Evolutionary conservation across 2,329 filamentous ascomycete genomes (phyloP).

Genomic region (Venturia asperata): DNA sequence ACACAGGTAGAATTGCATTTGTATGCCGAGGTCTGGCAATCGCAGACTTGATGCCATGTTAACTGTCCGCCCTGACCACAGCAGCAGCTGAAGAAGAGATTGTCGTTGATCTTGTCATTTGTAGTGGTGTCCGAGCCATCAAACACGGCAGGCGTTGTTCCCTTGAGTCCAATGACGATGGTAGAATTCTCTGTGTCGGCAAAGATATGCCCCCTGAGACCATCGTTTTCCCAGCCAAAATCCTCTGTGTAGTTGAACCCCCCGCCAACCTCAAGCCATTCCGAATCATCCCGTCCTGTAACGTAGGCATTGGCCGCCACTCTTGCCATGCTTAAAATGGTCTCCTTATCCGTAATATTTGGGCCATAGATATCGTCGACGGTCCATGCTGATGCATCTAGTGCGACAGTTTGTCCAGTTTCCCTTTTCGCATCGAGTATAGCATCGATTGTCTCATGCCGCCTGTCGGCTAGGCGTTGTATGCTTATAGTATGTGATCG

Average conservation of each 20-base stretch:
- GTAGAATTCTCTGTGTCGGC: constrained; percentile 79
- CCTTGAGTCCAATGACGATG: constrained; percentile 86
- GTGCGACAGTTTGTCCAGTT: constrained; percentile 58
- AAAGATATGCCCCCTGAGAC: constrained; percentile 86
- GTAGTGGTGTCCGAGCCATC: constrained; percentile 96
- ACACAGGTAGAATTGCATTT: constrained; percentile 92
- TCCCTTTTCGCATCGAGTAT: constrained; percentile 67
- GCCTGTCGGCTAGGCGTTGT: constrained; percentile 72
- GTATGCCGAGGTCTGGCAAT: constrained; percentile 81
- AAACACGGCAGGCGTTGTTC: constrained; percentile 77
- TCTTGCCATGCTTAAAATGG: constrained; percentile 72
- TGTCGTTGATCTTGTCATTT: constrained; percentile 97
- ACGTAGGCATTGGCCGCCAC: constrained; percentile 92
- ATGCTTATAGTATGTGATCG: constrained; percentile 63
- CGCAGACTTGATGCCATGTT: constrained; percentile 86
- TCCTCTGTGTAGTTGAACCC: constrained; percentile 79
- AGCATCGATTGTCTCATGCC: constrained; percentile 67
- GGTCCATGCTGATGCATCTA: constrained; percentile 73
- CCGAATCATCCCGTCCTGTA: constrained; percentile 58
- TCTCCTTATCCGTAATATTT: constrained; percentile 77
- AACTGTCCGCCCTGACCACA: constrained; percentile 89
- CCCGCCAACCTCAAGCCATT: constrained; percentile 70
- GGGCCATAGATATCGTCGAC: constrained; percentile 71
- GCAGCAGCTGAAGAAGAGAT: constrained; percentile 96
- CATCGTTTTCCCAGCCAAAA: constrained; percentile 89